These are phyloP conservation scores for Coemansia aciculifera DNA, from an alignment of 192 early-diverging fungal genomes.

Conservation along the genomic window DNA sequence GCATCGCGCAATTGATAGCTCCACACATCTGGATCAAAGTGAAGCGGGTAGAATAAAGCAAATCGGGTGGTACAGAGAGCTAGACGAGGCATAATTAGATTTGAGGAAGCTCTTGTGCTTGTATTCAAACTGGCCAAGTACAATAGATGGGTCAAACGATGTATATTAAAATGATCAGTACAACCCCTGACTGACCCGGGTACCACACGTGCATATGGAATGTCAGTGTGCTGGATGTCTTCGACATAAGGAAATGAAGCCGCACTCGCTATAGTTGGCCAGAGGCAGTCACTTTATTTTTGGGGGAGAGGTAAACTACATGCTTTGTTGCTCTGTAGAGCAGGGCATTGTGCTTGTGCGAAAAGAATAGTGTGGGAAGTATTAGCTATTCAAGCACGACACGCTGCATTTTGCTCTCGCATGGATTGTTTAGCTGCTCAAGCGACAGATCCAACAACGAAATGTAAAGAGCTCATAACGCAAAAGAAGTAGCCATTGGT, in stretches of 20 bases:
- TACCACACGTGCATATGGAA: neutral
- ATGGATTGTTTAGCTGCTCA: neutral
- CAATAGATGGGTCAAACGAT: neutral
- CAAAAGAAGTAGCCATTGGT: neutral
- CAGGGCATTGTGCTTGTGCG: neutral
- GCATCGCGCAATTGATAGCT: neutral
- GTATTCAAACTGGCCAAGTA: neutral
- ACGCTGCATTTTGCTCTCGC: neutral
- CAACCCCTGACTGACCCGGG: neutral
- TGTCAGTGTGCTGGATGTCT: neutral
- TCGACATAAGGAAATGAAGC: neutral
- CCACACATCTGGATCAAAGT: neutral
- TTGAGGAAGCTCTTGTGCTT: neutral
- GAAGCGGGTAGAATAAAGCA: neutral
- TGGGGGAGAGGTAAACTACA: neutral
- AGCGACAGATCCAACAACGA: neutral
- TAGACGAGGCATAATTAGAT: neutral
- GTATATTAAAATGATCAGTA: neutral
- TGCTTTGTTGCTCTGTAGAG: neutral
- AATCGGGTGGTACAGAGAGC: neutral
- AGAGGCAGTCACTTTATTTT: neutral
- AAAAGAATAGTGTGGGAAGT: conserved; percentile 4
- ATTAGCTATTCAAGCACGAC: conserved; percentile 3
- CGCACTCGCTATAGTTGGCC: neutral
- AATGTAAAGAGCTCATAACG: neutral